Evolutionary conservation across 176 grass and related monocot species (phyloP).

Genomic region (Saccharum spontaneum): DNA sequence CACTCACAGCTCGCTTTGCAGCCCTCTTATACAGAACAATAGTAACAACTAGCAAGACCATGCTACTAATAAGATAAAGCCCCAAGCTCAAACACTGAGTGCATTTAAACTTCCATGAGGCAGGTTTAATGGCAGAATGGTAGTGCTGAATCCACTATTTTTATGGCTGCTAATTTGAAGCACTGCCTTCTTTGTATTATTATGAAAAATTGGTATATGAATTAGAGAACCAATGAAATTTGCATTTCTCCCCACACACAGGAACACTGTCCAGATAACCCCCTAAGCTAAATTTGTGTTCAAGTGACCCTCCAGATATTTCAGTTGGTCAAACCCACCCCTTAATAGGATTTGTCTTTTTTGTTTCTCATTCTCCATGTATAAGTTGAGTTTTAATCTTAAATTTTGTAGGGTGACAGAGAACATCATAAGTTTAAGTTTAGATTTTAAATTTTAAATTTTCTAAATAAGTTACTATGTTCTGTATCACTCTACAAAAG

Average conservation of each 20-base stretch:
- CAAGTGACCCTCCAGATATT: background rate
- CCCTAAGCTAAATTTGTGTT: background rate
- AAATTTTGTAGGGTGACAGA: too few relatives aligned
- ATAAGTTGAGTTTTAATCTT: too few relatives aligned
- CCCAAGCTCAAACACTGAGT: background rate
- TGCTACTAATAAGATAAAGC: constrained; percentile 16
- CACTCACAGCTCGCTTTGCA: too few relatives aligned
- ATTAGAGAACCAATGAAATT: background rate
- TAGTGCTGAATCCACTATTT: constrained; percentile 1
- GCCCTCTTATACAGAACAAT: background rate
- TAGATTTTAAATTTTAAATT: background rate
- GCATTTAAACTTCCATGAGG: background rate
- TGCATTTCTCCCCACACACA: background rate
- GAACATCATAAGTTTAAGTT: background rate
- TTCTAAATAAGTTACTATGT: background rate
- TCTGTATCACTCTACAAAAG: background rate
- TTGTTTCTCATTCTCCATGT: too few relatives aligned
- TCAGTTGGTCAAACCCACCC: background rate
- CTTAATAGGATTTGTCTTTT: background rate
- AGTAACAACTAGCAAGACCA: background rate
- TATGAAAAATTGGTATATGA: background rate
- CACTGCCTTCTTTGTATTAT: background rate
- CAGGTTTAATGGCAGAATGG: background rate
- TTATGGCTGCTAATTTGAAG: background rate
- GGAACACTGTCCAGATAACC: background rate